phyloP scores from a whole-genome alignment of 2,329 filamentous ascomycete species.

The Botrytis elliptica region DNA sequence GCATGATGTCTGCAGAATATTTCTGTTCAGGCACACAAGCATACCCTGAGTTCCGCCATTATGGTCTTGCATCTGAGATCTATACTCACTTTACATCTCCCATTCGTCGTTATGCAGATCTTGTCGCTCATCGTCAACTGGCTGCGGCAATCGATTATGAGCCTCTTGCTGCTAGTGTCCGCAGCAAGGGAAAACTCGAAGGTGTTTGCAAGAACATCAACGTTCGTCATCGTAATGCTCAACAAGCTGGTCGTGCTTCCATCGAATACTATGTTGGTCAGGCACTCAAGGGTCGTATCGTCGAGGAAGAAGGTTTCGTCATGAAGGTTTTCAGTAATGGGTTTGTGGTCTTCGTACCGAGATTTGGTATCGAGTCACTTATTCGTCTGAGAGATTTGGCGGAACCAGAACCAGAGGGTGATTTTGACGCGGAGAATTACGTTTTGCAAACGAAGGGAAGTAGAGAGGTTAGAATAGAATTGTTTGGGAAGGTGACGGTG shows the following conservation, averaged over 20 bases:
- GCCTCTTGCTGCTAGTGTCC: constrained; percentile 74
- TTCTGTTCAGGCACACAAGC: constrained; percentile 93
- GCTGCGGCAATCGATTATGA: constrained; percentile 95
- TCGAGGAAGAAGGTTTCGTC: constrained; percentile 88
- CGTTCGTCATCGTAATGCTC: constrained; percentile 91
- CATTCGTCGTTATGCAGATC: constrained; percentile 95
- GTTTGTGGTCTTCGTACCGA: constrained; percentile 91
- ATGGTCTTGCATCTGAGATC: constrained; percentile 92
- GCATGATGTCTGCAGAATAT: constrained; percentile 99
- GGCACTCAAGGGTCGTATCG: constrained; percentile 74
- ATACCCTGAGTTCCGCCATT: constrained; percentile 93
- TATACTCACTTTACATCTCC: constrained; percentile 99
- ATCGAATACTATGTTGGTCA: constrained; percentile 99
- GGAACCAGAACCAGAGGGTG: constrained; percentile 72
- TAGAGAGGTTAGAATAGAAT: constrained; percentile 62
- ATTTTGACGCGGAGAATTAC: constrained; percentile 85
- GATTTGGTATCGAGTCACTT: constrained; percentile 92
- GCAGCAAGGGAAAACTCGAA: constrained; percentile 81
- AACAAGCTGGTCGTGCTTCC: constrained; percentile 88
- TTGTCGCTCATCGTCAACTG: constrained; percentile 90
- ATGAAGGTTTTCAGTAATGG: constrained; percentile 98
- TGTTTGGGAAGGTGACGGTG: constrained; percentile 91
- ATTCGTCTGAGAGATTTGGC: constrained; percentile 84
- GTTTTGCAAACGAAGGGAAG: constrained; percentile 62
- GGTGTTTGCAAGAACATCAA: constrained; percentile 98